These are phyloP conservation scores for Rutstroemia sydowiana DNA, from an alignment of 2,329 filamentous ascomycete genomes.

Conservation along the genomic window DNA sequence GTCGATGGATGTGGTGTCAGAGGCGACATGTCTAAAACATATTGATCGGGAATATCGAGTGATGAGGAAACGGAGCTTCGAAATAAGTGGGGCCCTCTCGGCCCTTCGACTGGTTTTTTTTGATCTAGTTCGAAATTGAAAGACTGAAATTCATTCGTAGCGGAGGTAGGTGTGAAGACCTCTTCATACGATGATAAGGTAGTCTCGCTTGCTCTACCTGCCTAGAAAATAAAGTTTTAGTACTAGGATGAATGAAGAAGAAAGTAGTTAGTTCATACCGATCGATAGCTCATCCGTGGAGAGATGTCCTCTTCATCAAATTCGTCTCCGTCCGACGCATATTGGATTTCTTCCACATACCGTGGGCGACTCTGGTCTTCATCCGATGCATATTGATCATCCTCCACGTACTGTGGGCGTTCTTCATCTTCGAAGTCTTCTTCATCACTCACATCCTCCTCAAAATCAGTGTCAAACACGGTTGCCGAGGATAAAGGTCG, in stretches of 20 bases:
- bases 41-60: constrained; percentile 41
- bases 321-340: constrained; percentile 3
- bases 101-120: constrained; percentile 65
- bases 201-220: constrained; percentile 68
- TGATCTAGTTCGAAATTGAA: constrained; percentile 54
- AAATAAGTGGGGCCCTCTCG: constrained; percentile 81
- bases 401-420: constrained; percentile 36
- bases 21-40: constrained; percentile 62
- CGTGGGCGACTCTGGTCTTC: constrained; percentile 1
- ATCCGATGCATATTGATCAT: background rate
- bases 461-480: constrained; percentile 69
- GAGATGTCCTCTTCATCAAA: constrained; percentile 44
- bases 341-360: constrained; percentile 5
- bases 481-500: constrained; percentile 62
- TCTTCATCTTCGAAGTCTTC: constrained; percentile 30
- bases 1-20: constrained; percentile 56
- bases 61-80: constrained; percentile 58
- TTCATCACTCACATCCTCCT: constrained; percentile 47
- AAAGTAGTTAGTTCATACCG: constrained; percentile 45
- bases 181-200: constrained; percentile 86
- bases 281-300: constrained; percentile 60
- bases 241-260: constrained; percentile 13
- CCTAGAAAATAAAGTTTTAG: constrained; percentile 37
- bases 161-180: constrained; percentile 66
- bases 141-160: constrained; percentile 45